These are phyloP conservation scores for Cerioporus squamosus DNA, from an alignment of 1,284 basidiomycete genomes.

Conservation along the genomic window DNA sequence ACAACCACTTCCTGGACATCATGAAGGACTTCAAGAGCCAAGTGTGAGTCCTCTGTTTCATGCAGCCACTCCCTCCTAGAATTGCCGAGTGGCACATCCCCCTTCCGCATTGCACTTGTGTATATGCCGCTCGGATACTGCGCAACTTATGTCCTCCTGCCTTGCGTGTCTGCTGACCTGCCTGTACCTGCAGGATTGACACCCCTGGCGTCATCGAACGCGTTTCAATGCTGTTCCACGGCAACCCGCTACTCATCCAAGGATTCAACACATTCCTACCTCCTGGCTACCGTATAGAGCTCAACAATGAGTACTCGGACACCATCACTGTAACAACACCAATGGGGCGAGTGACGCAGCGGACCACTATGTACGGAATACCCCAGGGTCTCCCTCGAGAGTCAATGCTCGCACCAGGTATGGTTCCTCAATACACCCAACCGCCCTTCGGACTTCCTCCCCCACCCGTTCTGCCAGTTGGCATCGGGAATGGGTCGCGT, in stretches of 20 bases:
- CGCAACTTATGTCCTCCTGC: background rate
- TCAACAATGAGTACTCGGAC: constrained; percentile 78
- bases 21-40: constrained; percentile 99
- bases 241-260: constrained; percentile 92
- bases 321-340: constrained; percentile 97
- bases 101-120: background rate
- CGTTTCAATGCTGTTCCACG: constrained; percentile 94
- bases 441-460: constrained; percentile 31
- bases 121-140: background rate
- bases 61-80: background rate
- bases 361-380: constrained; percentile 42
- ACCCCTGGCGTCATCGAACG: constrained; percentile 98
- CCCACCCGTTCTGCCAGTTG: constrained; percentile 35
- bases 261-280: constrained; percentile 99
- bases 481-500: constrained; percentile 33
- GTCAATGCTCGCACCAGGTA: constrained; percentile 12
- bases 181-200: constrained; percentile 74
- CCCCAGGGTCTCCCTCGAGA: constrained; percentile 37
- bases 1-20: constrained; percentile 97
- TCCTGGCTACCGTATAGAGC: constrained; percentile 95
- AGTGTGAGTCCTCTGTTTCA: constrained; percentile 61
- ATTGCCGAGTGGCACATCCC: background rate
- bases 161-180: background rate
- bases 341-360: constrained; percentile 78
- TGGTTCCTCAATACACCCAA: constrained; percentile 28